Evolutionary conservation across 257 asterid species (phyloP).

Genomic region (Anisodus tanguticus): DNA sequence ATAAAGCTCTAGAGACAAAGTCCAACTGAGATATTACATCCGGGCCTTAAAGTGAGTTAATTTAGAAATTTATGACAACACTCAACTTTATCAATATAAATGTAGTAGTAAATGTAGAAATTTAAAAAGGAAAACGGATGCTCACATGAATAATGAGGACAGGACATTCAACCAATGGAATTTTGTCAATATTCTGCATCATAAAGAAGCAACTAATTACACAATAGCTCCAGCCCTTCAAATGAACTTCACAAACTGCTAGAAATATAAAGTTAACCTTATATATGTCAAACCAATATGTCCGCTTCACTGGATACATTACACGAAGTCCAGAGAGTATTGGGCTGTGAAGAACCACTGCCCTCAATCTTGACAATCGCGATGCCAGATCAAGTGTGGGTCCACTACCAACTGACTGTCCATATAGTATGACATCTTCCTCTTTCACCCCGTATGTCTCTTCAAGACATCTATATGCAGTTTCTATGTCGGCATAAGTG

Average conservation of each 20-base stretch:
- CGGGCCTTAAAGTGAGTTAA: background rate
- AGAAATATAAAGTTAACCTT: slow-evolving; percentile 55
- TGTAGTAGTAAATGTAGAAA: background rate
- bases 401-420: slow-evolving; percentile 99
- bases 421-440: slow-evolving; percentile 84
- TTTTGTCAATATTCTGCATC: slow-evolving; percentile 91
- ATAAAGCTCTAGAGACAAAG: background rate
- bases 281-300: slow-evolving; percentile 96
- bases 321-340: slow-evolving; percentile 91
- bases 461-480: slow-evolving; percentile 82
- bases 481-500: slow-evolving; percentile 92
- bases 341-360: slow-evolving; percentile 97
- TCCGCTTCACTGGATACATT: slow-evolving; percentile 92
- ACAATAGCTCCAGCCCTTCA: slow-evolving; percentile 29
- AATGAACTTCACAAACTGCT: slow-evolving; percentile 24
- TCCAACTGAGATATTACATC: background rate
- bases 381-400: slow-evolving; percentile 93
- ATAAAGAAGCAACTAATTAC: slow-evolving; percentile 22
- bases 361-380: slow-evolving; percentile 77
- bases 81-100: background rate
- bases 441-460: slow-evolving; percentile 82
- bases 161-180: slow-evolving; percentile 82
- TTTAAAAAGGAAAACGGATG: slow-evolving; percentile 29
- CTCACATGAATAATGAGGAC: slow-evolving; percentile 95
- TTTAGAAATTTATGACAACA: background rate